These are phyloP conservation scores for Penicillium canescens DNA, from an alignment of 495 filamentous ascomycete genomes.

Conservation along the genomic window DNA sequence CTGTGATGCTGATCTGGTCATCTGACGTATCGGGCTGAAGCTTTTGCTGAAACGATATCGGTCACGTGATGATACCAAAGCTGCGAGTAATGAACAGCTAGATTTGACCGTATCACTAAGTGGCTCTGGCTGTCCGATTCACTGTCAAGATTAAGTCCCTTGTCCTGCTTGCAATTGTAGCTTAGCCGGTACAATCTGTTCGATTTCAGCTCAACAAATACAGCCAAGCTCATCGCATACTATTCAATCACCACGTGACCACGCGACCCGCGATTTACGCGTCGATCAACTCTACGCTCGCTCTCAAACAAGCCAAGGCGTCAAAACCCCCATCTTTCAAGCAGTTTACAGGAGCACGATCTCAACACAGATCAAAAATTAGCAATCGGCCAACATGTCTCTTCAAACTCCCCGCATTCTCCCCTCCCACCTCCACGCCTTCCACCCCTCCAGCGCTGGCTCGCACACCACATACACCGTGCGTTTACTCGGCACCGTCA, in stretches of 20 bases:
- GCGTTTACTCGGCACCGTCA: conserved; percentile 83
- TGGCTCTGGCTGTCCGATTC: too few species aligned
- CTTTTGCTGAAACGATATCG: conserved; percentile 29
- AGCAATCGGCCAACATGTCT: conserved; percentile 34
- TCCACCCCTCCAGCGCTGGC: conserved; percentile 47
- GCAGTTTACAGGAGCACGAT: background rate
- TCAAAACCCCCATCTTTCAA: background rate
- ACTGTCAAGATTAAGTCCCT: too few species aligned
- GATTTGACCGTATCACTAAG: too few species aligned
- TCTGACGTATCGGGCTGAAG: conserved; percentile 30
- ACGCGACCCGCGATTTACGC: conserved; percentile 29
- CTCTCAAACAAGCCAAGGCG: background rate
- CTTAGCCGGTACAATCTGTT: background rate
- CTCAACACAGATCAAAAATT: background rate
- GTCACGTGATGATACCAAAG: conserved; percentile 14
- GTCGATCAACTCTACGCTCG: conserved; percentile 5
- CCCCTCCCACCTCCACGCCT: conserved; percentile 64
- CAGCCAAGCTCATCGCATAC: background rate
- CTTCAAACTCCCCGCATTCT: conserved; percentile 70
- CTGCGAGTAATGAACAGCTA: background rate
- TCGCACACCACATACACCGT: conserved; percentile 60
- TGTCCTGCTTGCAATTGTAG: too few species aligned
- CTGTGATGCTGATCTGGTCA: conserved; percentile 26
- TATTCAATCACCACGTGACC: conserved; percentile 24
- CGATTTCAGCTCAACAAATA: background rate